Percentiles rank a stretch among this genome's conserved stretches.
phyloP scores from a whole-genome alignment of 805 yeast genomes.

The Schwanniomyces occidentalis region DNA sequence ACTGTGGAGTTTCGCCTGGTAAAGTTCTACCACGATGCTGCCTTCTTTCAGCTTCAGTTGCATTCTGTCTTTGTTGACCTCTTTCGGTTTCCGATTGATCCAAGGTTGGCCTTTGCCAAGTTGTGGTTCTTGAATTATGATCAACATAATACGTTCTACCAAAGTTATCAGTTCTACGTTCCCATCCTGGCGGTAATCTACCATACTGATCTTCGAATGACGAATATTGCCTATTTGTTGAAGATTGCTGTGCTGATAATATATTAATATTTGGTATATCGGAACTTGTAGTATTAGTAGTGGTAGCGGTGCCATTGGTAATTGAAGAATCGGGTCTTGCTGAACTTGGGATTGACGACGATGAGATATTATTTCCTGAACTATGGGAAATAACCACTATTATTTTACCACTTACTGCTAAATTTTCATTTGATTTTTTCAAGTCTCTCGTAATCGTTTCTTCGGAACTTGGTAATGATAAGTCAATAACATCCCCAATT shows the following conservation, averaged over 20 bases:
- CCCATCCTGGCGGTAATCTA: slow-evolving; percentile 98
- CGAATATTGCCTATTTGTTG: slow-evolving; percentile 64
- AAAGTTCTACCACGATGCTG: slow-evolving; percentile 89
- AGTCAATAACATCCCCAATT: slow-evolving; percentile 84
- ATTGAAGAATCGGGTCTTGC: slow-evolving; percentile 10
- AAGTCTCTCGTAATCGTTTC: slow-evolving; percentile 92
- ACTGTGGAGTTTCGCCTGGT: slow-evolving; percentile 58
- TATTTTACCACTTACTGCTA: slow-evolving; percentile 91
- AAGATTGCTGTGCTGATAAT: slow-evolving; percentile 7
- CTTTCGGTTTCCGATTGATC: slow-evolving; percentile 75
- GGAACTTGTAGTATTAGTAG: slow-evolving; percentile 13
- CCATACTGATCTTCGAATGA: slow-evolving; percentile 98
- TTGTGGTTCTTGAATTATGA: slow-evolving; percentile 95
- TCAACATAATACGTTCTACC: slow-evolving; percentile 98
- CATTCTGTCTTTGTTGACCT: slow-evolving; percentile 61
- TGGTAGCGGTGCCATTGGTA: slow-evolving; percentile 9
- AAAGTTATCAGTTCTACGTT: slow-evolving; percentile 93
- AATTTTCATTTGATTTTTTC: slow-evolving; percentile 86
- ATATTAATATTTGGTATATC: slow-evolving; percentile 10
- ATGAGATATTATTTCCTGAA: slow-evolving; percentile 13
- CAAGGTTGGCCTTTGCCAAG: slow-evolving; percentile 96
- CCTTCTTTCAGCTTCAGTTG: slow-evolving; percentile 84
- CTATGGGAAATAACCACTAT: slow-evolving; percentile 68
- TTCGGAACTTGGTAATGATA: slow-evolving; percentile 50
- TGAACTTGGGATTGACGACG: slow-evolving; percentile 22